Evolutionary conservation across 495 filamentous ascomycete species (phyloP), one percentile per base, ranked within the genome.

Genomic region (Darksidea phi): DNA sequence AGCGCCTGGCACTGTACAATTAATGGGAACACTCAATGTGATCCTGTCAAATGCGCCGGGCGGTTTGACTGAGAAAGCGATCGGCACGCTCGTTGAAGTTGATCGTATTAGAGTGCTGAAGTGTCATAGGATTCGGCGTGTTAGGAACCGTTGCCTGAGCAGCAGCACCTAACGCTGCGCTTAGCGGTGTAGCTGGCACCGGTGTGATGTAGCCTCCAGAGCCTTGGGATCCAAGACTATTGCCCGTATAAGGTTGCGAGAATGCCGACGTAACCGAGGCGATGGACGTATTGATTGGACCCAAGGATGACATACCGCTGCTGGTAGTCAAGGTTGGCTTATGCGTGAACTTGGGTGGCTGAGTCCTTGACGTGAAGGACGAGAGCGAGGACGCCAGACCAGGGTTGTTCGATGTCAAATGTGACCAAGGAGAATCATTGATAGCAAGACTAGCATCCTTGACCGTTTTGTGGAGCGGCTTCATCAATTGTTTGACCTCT

Each of bases 101-200:
- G 28, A 32, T 32, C 10, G 28, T 32, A 10, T 10, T 10, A 10
- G 28, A 32, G 28, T 32, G 28, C 28, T 32, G 28, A 3, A 32
- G 28, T 3, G 28, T 32, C 28, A 32, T 32, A 10, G 28, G 28
- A 10, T 32, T 32, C 23, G 88, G 88, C 0, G 87, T 91, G 8
- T 85, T 87, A 5, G 91, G 90, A 18, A 96, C 85, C 0, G 91
- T 96, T 1, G 91, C 90, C 71, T 94, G 89, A 15, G 89, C 90
- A 37, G 91, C 91, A 7, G 90, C 88, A 4, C 91, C 91, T 3
- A 96, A 80, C 13, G 91, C 91, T 15, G 91, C 91, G 66, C 88
- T 92, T 57, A 93, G 78, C 6, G 91, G 91, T 4, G 85, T 88
- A 4, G 85, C 78, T 32, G 83, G 84, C 10, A 86, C 41, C 70